Base-by-base conservation (phyloP, 805 yeast species). In the Candida methanosorbosa region DNA sequence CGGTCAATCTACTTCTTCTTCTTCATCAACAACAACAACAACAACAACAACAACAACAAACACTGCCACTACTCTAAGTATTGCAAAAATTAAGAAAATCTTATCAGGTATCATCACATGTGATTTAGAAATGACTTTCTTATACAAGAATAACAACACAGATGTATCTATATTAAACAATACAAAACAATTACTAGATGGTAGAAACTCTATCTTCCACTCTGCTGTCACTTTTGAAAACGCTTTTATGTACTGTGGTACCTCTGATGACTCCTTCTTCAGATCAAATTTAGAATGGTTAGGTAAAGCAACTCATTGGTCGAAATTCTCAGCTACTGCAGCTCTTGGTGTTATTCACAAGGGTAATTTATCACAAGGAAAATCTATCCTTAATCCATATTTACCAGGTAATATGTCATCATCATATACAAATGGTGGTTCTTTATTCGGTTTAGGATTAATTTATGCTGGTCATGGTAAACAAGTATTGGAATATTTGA, bases 271-370 rank as follows among this genome's bases (percentile, higher is more conserved):
- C 56, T 76, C 87, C 0, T 92, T 92, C 52, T 82, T 90, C 61
- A 73, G 95, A 56, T 73, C 81, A 29, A 92, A 92, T 54, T 67
- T 87, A 50, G 96, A 90, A 50, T 92, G 97, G 97, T 68, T 92
- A 45, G 94, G 94, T 29, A 85, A 87, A 61, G 97, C 98, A n/a
- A 80, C 90, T 31, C 87, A 90, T 59, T 92, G 98, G 98, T 87
- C 97, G 5, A 92, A 90, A 55, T 92, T 92, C 57, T 78, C 95
- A 0, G 97, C 97, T 2, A 90, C 97, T 12, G 97, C 97, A 8
- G 97, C 97, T 12, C 66, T 92, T 41, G 98, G 98, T 54, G 97
- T 90, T 21, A 88, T 92, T 46, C 97, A 92, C 57, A 83, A 81
- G 52, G 97, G 98, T 35, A 90, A 90, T 57, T 68, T 92, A 38